Conservation (phyloP, 78 protist genomes). For the Dictyostelium purpureum region DNA sequence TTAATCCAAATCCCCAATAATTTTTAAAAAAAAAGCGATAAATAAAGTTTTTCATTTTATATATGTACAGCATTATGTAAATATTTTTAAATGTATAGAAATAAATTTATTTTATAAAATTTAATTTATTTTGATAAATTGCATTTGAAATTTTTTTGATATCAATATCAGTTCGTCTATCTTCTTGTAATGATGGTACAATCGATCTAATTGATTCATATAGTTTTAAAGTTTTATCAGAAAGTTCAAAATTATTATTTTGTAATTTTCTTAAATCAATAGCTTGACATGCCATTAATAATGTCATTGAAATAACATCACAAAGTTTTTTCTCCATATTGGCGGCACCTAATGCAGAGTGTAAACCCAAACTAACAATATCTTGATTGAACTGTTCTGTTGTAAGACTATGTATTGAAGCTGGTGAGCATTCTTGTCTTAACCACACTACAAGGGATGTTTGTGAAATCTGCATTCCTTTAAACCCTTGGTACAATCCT, state of each 20-base stretch:
- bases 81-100: no score
- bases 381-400: conserved; percentile 23
- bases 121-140: background rate
- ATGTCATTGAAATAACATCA: conserved; percentile 4
- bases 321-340: background rate
- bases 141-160: background rate
- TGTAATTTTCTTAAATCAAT: background rate
- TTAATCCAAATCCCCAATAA: no score
- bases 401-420: background rate
- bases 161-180: conserved; percentile 2
- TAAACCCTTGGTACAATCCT: background rate
- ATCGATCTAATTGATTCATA: background rate
- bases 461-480: conserved; percentile 23
- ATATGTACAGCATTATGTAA: no score
- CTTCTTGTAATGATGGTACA: background rate
- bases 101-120: background rate
- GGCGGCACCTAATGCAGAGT: background rate
- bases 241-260: background rate
- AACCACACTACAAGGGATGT: background rate
- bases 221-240: background rate
- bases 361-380: background rate
- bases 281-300: background rate
- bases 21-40: no score
- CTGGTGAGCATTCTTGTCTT: background rate
- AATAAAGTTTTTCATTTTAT: no score